Base-by-base conservation (phyloP, 768 basidiomycete species). In the Saitozyma podzolica region DNA sequence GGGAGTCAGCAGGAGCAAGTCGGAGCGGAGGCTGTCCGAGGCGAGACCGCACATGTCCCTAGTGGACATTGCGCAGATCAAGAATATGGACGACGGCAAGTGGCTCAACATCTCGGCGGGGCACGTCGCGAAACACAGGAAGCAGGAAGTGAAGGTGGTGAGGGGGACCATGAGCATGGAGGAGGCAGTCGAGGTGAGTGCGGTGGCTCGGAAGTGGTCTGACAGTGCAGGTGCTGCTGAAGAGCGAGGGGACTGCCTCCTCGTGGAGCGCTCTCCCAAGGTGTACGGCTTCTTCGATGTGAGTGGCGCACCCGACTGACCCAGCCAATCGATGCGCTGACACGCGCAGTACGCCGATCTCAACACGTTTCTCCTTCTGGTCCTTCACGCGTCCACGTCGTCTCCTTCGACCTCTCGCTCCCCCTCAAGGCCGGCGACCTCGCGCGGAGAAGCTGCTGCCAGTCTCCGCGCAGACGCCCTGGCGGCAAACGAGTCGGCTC, bases 241-340 rank as follows among this genome's bases (percentile, higher is more conserved):
- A 58, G n/a, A 58, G 49, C 40, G 68, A 56, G 9, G 47, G 8
- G 37, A 64, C 37, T 68, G 66, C 41, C 54, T 73, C 6, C 50
- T 73, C 6, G 62, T 67, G n/a, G 48, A 65, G 54, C 45, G 54
- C 20, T 48, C 42, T 42, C 5, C 41, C 41, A 8, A 19, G 16
- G 29, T 20, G 8, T 69, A 57, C 43, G 64, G 54, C 14, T 74
- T 74, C 63, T 70, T 74, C 50, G 72, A 74, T 51, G 72, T 74
- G 45, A 52, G 6, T 45, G 11, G 5, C 42, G 13, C 52, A n/a
- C 9, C 19, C 11, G 9, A 1, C 1, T 42, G 47, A 50, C n/a
- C 4, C 39, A 29, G 2, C 29, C 29, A 29, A 29, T 29, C 29
- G 29, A 29, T 29, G 19, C 9, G 59, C 56, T 66, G 51, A 67